Evolutionary conservation across 768 basidiomycete species (phyloP).

Genomic region (Rhodocollybia butyracea): DNA sequence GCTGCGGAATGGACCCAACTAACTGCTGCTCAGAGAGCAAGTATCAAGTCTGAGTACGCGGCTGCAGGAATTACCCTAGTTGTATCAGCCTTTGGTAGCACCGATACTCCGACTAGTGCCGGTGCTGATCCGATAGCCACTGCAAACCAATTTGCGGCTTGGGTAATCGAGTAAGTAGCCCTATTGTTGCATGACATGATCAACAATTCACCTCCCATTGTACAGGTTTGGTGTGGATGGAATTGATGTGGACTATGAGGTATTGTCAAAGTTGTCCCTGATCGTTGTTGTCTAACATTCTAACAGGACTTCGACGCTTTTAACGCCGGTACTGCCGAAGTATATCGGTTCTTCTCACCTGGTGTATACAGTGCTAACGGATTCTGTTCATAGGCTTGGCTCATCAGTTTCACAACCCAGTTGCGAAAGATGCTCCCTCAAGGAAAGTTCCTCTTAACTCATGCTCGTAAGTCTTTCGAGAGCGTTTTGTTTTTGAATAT

Average conservation of each 20-base stretch:
- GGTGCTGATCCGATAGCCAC: constrained; percentile 59
- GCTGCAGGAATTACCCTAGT: constrained; percentile 57
- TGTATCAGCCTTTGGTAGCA: constrained; percentile 49
- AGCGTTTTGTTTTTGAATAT: neutral
- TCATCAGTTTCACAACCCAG: constrained; percentile 50
- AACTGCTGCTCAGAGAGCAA: constrained; percentile 31
- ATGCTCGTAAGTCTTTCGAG: constrained; percentile 42
- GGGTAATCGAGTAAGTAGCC: constrained; percentile 61
- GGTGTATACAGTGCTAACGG: neutral
- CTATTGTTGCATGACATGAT: no score
- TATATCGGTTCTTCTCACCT: constrained; percentile 8
- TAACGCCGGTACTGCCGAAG: constrained; percentile 52
- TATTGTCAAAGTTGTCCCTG: constrained; percentile 11
- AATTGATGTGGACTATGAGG: constrained; percentile 74
- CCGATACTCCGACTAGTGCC: constrained; percentile 38
- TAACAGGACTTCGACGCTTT: constrained; percentile 62
- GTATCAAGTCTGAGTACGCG: constrained; percentile 44
- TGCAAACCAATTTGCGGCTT: constrained; percentile 64
- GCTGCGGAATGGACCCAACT: constrained; percentile 43
- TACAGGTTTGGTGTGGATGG: constrained; percentile 64
- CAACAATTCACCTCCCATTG: no score
- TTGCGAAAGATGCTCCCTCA: constrained; percentile 46
- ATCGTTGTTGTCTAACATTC: neutral
- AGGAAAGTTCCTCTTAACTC: constrained; percentile 48
- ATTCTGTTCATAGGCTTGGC: constrained; percentile 35